phyloP scores from a whole-genome alignment of 192 early-diverging fungal species.

The Backusella psychrophila region DNA sequence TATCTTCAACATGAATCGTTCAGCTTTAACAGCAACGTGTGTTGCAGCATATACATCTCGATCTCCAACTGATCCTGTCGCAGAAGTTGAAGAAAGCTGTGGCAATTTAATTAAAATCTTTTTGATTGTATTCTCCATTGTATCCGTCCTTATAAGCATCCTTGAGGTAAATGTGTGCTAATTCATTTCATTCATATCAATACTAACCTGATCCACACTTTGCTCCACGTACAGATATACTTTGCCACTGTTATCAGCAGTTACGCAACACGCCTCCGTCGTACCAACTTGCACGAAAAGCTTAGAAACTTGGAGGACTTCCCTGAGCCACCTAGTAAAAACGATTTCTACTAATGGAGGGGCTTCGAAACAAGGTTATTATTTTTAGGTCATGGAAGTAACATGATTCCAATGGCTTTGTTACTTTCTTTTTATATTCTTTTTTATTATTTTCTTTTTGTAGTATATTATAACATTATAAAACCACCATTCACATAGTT shows the following conservation, averaged over 20 bases:
- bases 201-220: neutral
- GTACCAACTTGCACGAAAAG: slow-evolving; percentile 31
- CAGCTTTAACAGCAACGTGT: neutral
- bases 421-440: neutral
- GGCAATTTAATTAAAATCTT: neutral
- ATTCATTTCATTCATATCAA: neutral
- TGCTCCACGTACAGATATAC: slow-evolving; percentile 15
- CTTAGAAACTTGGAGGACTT: slow-evolving; percentile 34
- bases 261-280: slow-evolving; percentile 28
- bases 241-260: slow-evolving; percentile 33
- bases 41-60: neutral
- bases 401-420: neutral
- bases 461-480: slow-evolving; percentile 10
- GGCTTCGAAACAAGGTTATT: neutral
- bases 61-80: neutral
- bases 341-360: neutral
- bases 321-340: slow-evolving; percentile 18
- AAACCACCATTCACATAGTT: slow-evolving; percentile 2
- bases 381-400: neutral
- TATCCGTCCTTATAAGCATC: slow-evolving; percentile 18
- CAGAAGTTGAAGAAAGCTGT: slow-evolving; percentile 5
- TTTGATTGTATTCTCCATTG: slow-evolving; percentile 8
- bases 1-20: neutral
- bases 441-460: neutral
- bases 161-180: slow-evolving; percentile 21